These are phyloP conservation scores for Tulasnella sp. DNA, from an alignment of 768 basidiomycete genomes.

Conservation along the genomic window DNA sequence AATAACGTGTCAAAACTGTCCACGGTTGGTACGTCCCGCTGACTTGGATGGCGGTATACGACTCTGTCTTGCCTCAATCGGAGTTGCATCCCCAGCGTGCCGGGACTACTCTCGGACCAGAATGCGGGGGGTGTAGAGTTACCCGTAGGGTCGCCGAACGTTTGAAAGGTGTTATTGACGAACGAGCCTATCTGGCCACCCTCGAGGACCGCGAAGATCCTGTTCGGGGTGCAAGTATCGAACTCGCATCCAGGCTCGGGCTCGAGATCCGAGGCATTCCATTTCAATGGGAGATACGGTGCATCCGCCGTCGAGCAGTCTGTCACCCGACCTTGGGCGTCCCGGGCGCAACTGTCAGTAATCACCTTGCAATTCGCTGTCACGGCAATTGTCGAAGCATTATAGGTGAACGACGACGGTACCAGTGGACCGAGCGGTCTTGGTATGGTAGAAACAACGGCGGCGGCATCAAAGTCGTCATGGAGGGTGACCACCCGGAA, in stretches of 20 bases:
- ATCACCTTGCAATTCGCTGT: background rate
- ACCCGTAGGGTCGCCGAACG: background rate
- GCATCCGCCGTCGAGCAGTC: background rate
- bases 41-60: background rate
- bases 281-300: background rate
- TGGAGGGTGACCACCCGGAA: background rate
- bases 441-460: background rate
- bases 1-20: background rate
- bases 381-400: background rate
- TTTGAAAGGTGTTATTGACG: background rate
- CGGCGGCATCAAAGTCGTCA: background rate
- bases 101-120: too few species aligned
- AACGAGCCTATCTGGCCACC: background rate
- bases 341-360: background rate
- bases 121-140: background rate
- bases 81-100: background rate
- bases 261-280: background rate
- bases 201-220: background rate
- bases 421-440: background rate
- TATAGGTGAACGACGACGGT: background rate
- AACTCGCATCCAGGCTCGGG: background rate
- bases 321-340: background rate
- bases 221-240: background rate
- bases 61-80: background rate
- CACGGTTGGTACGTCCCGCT: background rate